phyloP scores from a whole-genome alignment of 164 flowering plant genomes.

The Euptelea pleiosperma region DNA sequence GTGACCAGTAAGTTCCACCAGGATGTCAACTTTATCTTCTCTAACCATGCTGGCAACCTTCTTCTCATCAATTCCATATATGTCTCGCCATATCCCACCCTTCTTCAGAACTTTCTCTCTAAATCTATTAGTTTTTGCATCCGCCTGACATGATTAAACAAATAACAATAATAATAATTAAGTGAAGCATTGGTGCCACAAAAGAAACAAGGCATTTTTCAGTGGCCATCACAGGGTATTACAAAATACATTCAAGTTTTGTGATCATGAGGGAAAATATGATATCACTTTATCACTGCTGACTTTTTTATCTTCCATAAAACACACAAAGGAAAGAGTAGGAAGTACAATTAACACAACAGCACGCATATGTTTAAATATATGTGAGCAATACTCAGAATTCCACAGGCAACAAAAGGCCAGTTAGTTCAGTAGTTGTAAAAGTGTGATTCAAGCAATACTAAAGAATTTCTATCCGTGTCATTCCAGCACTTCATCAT shows the following conservation, averaged over 20 bases:
- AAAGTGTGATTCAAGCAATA: too few relatives aligned
- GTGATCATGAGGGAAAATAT: background rate
- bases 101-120: constrained; percentile 73
- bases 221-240: background rate
- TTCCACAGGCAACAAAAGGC: background rate
- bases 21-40: constrained; percentile 90
- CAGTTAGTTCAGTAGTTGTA: too few relatives aligned
- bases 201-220: background rate
- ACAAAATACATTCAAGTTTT: background rate
- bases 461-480: too few relatives aligned
- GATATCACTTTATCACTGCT: background rate
- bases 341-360: too few relatives aligned
- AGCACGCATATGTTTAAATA: too few relatives aligned
- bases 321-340: too few relatives aligned
- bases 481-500: too few relatives aligned
- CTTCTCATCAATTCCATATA: constrained; percentile 95
- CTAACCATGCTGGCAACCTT: constrained; percentile 92
- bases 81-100: constrained; percentile 94
- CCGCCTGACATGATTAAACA: constrained; percentile 55
- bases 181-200: background rate
- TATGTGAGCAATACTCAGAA: background rate
- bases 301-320: background rate
- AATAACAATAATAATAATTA: too few relatives aligned
- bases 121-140: constrained; percentile 87
- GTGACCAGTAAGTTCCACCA: constrained; percentile 98